Conservation (phyloP, 1,284 basidiomycete species). For the Flammula alnicola region DNA sequence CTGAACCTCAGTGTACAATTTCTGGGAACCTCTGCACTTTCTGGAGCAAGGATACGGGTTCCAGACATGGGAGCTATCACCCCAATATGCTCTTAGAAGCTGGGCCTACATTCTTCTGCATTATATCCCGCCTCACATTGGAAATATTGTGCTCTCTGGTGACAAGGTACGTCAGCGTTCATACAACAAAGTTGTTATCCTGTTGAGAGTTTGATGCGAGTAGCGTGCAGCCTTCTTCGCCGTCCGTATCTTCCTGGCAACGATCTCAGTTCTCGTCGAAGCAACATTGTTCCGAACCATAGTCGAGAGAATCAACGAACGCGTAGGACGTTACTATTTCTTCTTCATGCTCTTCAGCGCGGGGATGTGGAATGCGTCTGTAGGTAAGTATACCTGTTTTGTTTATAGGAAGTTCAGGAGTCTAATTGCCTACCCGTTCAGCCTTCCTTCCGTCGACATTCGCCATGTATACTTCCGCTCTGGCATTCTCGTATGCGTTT, state of each 20-base stretch:
- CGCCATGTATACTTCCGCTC: slow-evolving; percentile 88
- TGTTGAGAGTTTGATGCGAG: slow-evolving; percentile 9
- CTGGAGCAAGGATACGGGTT: slow-evolving; percentile 85
- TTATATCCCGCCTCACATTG: slow-evolving; percentile 57
- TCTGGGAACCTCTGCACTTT: slow-evolving; percentile 98
- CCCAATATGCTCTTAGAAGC: slow-evolving; percentile 87
- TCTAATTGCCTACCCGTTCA: slow-evolving; percentile 35
- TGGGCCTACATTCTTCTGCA: slow-evolving; percentile 93
- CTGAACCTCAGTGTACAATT: slow-evolving; percentile 85
- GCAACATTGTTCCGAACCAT: slow-evolving; percentile 86
- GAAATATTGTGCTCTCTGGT: slow-evolving; percentile 41
- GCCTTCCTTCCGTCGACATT: slow-evolving; percentile 95
- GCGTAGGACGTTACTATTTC: slow-evolving; percentile 90
- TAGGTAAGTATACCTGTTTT: slow-evolving; percentile 54
- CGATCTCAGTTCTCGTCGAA: slow-evolving; percentile 81
- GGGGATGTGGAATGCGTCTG: slow-evolving; percentile 92
- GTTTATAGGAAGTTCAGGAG: not conserved
- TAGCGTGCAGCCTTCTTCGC: slow-evolving; percentile 89
- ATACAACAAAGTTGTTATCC: not conserved
- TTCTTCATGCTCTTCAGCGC: slow-evolving; percentile 86
- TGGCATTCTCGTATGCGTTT: slow-evolving; percentile 82
- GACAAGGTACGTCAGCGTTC: slow-evolving; percentile 52
- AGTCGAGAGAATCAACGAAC: slow-evolving; percentile 82
- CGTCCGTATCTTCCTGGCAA: slow-evolving; percentile 80
- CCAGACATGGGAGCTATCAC: slow-evolving; percentile 98